Evolutionary conservation across 83 land plant species (phyloP), one percentile per base, ranked within the genome.

Genomic region (Diphasiastrum complanatum): DNA sequence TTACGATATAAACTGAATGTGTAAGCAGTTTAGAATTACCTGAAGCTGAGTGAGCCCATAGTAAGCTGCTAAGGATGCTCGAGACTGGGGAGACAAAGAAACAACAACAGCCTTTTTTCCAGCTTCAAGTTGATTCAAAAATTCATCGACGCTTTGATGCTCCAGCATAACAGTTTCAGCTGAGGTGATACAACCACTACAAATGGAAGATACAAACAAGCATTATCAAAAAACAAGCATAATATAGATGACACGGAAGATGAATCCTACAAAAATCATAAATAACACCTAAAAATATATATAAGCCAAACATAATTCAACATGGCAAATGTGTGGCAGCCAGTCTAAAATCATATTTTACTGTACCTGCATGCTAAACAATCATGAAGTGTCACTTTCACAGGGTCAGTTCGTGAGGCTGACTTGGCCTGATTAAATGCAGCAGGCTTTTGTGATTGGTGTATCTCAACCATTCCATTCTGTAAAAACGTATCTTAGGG

Each of bases 131-230:
- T 70, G 81, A 37, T 79, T 76, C 60, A 95, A 66, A 59, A 95
- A 84, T 67, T 95, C 99, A 28, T 79, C 91, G 58, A 81, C 68
- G 60, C 99, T 86, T 66, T 95, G 99, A 62, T 95, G 95, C 79
- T 95, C 89, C 23, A 95, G 83, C 99, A 95, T 84, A 10, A 95
- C 85, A 3, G 99, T 95, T 50, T 95, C 99, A 19, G 99, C 99
- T 32, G 99, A 86, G 43, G 99, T 95, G 30, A 95, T 76, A 70
- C 99, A 95, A 16, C 99, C 99, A 77, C 99, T 95, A 80, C 66
- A 72, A 37, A 47, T 64, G 12, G 18, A 71, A 48, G 26, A 61
- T 5, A 23, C 35, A 20, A 29, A 65, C 2, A 29, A 28, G 12
- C 38, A 5, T 36, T 29, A 38, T 40, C 50, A 61, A 31, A 47